Base-by-base conservation (phyloP, 495 filamentous ascomycete genomes). In the Penicillium ochrochloron region DNA sequence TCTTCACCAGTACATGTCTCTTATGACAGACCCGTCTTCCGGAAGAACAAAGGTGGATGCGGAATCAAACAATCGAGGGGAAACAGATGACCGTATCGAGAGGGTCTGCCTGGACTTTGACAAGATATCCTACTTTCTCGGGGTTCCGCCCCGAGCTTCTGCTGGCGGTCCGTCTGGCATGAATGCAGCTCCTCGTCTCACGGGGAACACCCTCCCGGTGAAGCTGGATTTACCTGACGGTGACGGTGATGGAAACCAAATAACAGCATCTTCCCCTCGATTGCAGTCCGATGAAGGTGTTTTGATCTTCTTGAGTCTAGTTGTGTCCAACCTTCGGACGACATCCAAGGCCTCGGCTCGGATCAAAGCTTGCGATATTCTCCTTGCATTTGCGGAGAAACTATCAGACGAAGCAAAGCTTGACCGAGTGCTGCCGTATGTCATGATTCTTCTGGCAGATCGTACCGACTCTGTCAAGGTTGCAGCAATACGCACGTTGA, bases 401-500 rank as follows among this genome's bases (percentile, higher is more conserved):
- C 74, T 97, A 39, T 95, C 95, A 0, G 96, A 99, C 73, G 96
- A 99, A 70, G 94, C 94, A 12, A 99, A 98, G 71, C 83, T 99
- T 58, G 96, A 99, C 75, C 89, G 96, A 42, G 89, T 97, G 29
- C 82, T 99, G 35, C 96, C 96, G 9, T 96, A 97, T 67, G 77
- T 97, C 25, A 89, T 97, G 74, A 80, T 86, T 29, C 73, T 97
- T 31, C 76, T 98, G 21, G 89, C 87, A 66, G 96, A 99, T 74
- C 84, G 88, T 57, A 85, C 86, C 14, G 91, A 97, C 66, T 80
- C 89, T 54, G 94, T 98, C 27, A 92, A 91, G 63, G 84, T 96
- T 27, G 87, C 92, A 31, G 93, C 94, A 17, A 84, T 98, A 48
- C 86, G 94, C 46, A 89, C 92, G 9, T 80, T 98, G 68, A 92